phyloP scores from a whole-genome alignment of 306 rosid genomes.

The Castanea crenata region DNA sequence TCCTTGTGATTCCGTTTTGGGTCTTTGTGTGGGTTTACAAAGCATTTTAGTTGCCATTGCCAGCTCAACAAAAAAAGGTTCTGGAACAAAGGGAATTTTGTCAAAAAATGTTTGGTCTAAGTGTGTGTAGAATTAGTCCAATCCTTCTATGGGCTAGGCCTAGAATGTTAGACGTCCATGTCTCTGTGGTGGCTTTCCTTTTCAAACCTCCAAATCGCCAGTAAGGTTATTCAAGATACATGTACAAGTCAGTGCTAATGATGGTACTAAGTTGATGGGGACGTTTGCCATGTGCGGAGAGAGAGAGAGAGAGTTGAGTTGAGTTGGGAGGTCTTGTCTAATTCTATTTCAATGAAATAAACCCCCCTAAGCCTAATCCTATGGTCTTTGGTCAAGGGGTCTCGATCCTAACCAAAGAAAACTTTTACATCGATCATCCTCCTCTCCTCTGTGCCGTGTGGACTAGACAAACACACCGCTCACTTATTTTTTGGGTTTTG shows the following conservation, averaged over 20 bases:
- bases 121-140: not conserved
- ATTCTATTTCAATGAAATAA: too few relatives aligned
- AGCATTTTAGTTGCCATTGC: not conserved
- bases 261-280: not conserved
- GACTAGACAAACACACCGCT: not conserved
- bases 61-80: not conserved
- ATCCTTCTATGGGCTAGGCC: not conserved
- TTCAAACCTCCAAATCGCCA: not conserved
- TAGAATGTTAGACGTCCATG: not conserved
- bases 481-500: not conserved
- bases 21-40: too few relatives aligned
- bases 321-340: not conserved
- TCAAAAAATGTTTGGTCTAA: not conserved
- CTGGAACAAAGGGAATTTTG: not conserved
- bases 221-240: not conserved
- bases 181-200: not conserved
- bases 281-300: not conserved
- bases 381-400: not conserved
- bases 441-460: not conserved
- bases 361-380: too few relatives aligned
- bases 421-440: not conserved
- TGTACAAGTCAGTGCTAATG: not conserved
- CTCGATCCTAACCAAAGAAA: not conserved
- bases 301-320: too few relatives aligned
- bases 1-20: too few relatives aligned